Evolutionary conservation across 805 yeast genomes (phyloP), one percentile per base, ranked within the genome.

Genomic region (Ogataea trehaloabstinens): DNA sequence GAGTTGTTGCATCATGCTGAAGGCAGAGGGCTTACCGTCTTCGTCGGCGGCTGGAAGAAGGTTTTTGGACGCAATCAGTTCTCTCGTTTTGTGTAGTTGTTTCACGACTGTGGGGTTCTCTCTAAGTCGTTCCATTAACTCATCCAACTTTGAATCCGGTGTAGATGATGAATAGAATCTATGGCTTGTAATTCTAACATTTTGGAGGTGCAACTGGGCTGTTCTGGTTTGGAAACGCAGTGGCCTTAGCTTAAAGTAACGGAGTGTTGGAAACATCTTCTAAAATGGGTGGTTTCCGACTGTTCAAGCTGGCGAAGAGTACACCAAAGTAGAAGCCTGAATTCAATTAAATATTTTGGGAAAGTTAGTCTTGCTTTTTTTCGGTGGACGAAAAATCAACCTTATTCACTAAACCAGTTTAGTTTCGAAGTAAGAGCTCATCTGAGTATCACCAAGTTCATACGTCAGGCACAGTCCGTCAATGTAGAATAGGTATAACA

Each of bases 101-200:
- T 55, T 55, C 8, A 62, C 55, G 47, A 66, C 53, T 12, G 60
- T 62, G 5, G 64, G 64, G 40, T 59, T 55, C 28, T 57, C 51
- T 45, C 60, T 60, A 31, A 54, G 55, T 31, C 49, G 53, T 17
- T 48, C 46, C 40, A 64, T 45, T 16, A 51, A 31, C 10, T 42
- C 42, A 7, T 29, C 21, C 19, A 51, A 28, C 24, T 39, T 38
- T 15, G 30, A 11, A 11, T 40, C 33, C 10, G 20, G 12, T 8
- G 17, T 7, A 6, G 33, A 18, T 6, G 33, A 30, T 28, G 31
- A 12, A n/a, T 28, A 28, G 15, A 7, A 28, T 28, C 31, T 12
- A 10, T 10, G 25, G 10, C 25, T 28, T 28, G 31, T n/a, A 24
- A 11, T 24, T 24, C 27, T 24, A 11, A 24, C 12, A 24, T 24